phyloP scores from a whole-genome alignment of 2,329 filamentous ascomycete species.

The Pezicula rhizophila region DNA sequence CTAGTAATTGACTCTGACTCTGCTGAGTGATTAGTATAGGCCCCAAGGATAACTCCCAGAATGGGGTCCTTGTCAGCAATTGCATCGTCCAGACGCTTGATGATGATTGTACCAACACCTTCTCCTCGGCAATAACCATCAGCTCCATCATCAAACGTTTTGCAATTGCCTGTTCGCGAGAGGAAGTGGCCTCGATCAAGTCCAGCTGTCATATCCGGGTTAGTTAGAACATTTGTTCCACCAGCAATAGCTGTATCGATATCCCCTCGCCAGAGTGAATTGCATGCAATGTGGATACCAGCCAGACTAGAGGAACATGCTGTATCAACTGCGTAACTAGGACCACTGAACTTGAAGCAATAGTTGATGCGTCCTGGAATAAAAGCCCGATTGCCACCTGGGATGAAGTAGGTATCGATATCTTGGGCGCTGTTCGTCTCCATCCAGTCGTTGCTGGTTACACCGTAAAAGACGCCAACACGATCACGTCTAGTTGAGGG shows the following conservation, averaged over 20 bases:
- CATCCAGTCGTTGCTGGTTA: conserved; percentile 14
- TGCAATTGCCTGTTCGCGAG: conserved; percentile 37
- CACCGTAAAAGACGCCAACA: conserved; percentile 14
- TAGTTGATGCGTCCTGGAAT: conserved; percentile 22
- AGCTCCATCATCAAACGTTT: conserved; percentile 40
- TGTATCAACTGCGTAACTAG: conserved; percentile 27
- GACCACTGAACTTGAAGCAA: conserved; percentile 14
- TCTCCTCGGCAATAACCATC: conserved; percentile 51
- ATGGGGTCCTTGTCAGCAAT: conserved; percentile 44
- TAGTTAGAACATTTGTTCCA: conserved; percentile 14
- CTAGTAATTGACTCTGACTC: conserved; percentile 79
- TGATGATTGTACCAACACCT: conserved; percentile 39
- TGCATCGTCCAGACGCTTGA: conserved; percentile 46
- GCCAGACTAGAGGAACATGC: conserved; percentile 51
- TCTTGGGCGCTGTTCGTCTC: conserved; percentile 12
- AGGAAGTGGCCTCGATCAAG: conserved; percentile 40
- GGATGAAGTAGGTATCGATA: conserved; percentile 8
- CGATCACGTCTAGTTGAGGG: conserved; percentile 33
- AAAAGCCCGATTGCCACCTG: conserved; percentile 13
- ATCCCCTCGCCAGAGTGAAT: conserved; percentile 10
- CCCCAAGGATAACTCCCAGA: conserved; percentile 55
- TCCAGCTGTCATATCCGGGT: conserved; percentile 12
- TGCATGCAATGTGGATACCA: conserved; percentile 45
- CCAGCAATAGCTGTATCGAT: conserved; percentile 12
- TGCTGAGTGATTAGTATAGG: conserved; percentile 75